Base-by-base conservation (phyloP, 495 filamentous ascomycete genomes). In the Geopyxis carbonaria region DNA sequence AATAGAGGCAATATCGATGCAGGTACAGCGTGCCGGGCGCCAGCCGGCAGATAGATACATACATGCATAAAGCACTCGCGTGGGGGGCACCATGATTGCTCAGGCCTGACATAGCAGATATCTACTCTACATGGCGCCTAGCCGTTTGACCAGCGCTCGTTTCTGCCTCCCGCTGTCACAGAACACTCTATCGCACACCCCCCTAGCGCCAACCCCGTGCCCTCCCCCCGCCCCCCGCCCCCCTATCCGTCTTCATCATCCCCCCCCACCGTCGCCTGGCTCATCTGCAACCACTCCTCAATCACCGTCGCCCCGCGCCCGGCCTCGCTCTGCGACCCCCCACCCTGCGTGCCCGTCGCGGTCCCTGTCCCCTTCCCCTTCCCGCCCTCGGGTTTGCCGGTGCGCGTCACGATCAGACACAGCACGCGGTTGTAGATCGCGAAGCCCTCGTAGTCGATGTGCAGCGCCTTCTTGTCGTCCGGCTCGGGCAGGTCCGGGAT, bases 401-500 rank as follows among this genome's bases (percentile, higher is more conserved):
- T 74, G 27, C 78, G 68, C 58, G 91, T 87, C 45, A 97, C 77
- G 10, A 95, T 74, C 25, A 97, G 62, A 56, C 85, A 95, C 25
- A 97, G 64, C 22, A 92, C 80, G 43, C 82, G 77, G 5, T 87
- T 81, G 60, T 89, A 86, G 57, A 97, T 94, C 50, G 74, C 76
- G 59, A 93, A 97, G 22, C 89, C 87, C 48, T 95, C 85, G 57
- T 94, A 95, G 16, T 76, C 75, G 19, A 84, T 93, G 2, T 66
- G 68, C 46, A 91, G 57, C 59, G 93, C 93, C 65, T 95, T 94
- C 59, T 84, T 82, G 51, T 93, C 80, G 38, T 91, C 81, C 4
- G 42, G n/a, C n/a, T n/a, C n/a, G n/a, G n/a, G n/a, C n/a, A n/a
- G n/a, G n/a, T n/a, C 36, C 16, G 50, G 46, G 45, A 70, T 25